phyloP scores from a whole-genome alignment of 139 green algal species.

The Picochlorum sp. region DNA sequence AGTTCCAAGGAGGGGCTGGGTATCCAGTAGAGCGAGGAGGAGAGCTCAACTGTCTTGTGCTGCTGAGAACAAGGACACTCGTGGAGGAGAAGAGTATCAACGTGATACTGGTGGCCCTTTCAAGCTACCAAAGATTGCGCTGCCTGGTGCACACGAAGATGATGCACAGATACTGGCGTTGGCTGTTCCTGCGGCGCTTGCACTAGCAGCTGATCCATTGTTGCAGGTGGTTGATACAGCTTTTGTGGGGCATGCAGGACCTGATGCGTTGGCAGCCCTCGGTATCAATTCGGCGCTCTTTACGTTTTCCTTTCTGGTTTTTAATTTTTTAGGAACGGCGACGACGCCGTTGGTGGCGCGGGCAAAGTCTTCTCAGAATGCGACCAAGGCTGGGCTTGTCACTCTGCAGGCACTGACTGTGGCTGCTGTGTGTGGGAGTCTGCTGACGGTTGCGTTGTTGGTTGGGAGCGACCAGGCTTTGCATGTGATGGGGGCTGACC shows the following conservation, averaged over 20 bases:
- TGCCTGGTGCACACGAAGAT: constrained; percentile 5
- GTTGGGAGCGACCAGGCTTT: constrained; percentile 22
- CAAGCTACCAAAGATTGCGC: neutral
- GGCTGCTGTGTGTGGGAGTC: constrained; percentile 33
- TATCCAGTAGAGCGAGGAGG: too few species aligned
- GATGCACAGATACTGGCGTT: constrained; percentile 47
- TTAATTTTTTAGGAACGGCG: constrained; percentile 70
- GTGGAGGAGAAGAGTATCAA: neutral
- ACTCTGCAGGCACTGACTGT: constrained; percentile 32
- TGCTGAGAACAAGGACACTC: neutral
- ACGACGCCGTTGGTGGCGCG: constrained; percentile 61
- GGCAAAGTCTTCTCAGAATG: constrained; percentile 33
- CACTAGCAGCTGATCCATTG: constrained; percentile 60
- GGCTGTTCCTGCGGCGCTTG: constrained; percentile 43
- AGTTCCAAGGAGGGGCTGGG: too few species aligned
- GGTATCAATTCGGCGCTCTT: constrained; percentile 63
- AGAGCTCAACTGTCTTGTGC: too few species aligned
- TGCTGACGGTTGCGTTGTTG: constrained; percentile 21
- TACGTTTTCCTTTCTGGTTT: constrained; percentile 59
- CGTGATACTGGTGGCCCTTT: neutral
- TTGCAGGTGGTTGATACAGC: constrained; percentile 53
- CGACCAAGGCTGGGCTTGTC: constrained; percentile 8
- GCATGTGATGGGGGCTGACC: constrained; percentile 46
- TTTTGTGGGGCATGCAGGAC: constrained; percentile 49
- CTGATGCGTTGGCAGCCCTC: constrained; percentile 48